Conservation (phyloP, 2,329 filamentous ascomycete species). For the Talaromyces albobiverticillius region DNA sequence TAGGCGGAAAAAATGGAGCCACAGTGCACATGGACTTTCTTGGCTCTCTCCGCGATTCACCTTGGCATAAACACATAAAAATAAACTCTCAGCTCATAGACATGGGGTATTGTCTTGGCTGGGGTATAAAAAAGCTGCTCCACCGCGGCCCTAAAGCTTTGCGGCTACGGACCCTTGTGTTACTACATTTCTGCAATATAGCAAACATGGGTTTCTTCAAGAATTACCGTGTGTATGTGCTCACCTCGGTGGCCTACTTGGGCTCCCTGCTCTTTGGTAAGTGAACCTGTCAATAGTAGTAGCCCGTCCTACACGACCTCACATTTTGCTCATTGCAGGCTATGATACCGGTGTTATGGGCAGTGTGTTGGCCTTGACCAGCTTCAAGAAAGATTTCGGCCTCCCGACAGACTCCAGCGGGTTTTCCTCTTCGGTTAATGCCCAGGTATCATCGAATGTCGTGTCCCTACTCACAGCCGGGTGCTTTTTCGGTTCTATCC, state of each 20-base stretch:
- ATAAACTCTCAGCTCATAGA: too few species aligned
- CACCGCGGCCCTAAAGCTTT: too few species aligned
- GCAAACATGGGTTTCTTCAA: constrained; percentile 31
- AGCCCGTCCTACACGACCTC: not conserved
- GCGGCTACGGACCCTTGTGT: too few species aligned
- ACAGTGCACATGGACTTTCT: too few species aligned
- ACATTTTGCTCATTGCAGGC: constrained; percentile 22
- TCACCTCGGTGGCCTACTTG: constrained; percentile 43
- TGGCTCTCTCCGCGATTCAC: too few species aligned
- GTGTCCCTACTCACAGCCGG: constrained; percentile 37
- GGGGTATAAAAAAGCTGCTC: too few species aligned
- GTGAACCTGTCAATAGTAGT: too few species aligned
- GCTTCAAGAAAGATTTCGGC: constrained; percentile 42
- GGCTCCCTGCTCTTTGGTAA: constrained; percentile 45
- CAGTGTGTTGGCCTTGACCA: constrained; percentile 36
- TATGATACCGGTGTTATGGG: constrained; percentile 45
- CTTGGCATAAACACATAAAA: too few species aligned
- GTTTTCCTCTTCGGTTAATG: constrained; percentile 31
- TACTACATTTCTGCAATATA: too few species aligned
- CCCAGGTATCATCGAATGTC: constrained; percentile 38
- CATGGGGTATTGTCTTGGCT: too few species aligned
- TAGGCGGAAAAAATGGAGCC: too few species aligned
- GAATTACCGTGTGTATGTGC: constrained; percentile 45
- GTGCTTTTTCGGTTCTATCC: constrained; percentile 39
- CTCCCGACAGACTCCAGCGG: constrained; percentile 30